Percentiles rank a stretch among this genome's conserved stretches.
Conservation (phyloP, 1,284 basidiomycete genomes). For the Moesziomyces parantarcticus region DNA sequence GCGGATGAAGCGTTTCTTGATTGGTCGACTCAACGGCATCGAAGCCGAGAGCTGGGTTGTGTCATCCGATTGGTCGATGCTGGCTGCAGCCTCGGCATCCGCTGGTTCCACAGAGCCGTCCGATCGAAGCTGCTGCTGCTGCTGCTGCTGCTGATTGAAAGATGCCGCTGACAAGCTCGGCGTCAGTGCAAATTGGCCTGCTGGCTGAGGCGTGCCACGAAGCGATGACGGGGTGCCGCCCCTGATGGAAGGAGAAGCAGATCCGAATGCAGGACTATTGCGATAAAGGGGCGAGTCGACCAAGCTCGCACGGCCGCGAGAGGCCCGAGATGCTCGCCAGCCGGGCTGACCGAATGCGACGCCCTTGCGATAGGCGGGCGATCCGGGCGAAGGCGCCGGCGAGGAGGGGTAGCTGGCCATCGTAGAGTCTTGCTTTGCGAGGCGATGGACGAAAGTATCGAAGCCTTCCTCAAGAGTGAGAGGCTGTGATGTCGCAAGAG, state of each 20-base stretch:
- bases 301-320: conserved; percentile 29
- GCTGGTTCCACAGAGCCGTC: background rate
- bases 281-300: conserved; percentile 27
- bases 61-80: background rate
- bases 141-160: background rate
- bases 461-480: too few species aligned
- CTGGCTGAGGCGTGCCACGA: conserved; percentile 9
- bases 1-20: conserved; percentile 35
- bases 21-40: background rate
- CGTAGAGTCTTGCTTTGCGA: too few species aligned
- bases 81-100: background rate
- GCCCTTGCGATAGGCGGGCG: conserved; percentile 46
- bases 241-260: conserved; percentile 16
- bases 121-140: too few species aligned
- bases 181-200: conserved; percentile 2
- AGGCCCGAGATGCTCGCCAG: conserved; percentile 43
- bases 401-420: conserved; percentile 34
- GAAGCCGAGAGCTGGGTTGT: background rate
- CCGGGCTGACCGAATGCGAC: conserved; percentile 51
- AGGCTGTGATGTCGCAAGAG: conserved; percentile 17
- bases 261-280: conserved; percentile 3
- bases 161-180: conserved; percentile 5
- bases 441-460: too few species aligned
- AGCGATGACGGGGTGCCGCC: conserved; percentile 21
- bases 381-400: conserved; percentile 28